Conservation (phyloP, 306 rosid species). For the Cercis canadensis region DNA sequence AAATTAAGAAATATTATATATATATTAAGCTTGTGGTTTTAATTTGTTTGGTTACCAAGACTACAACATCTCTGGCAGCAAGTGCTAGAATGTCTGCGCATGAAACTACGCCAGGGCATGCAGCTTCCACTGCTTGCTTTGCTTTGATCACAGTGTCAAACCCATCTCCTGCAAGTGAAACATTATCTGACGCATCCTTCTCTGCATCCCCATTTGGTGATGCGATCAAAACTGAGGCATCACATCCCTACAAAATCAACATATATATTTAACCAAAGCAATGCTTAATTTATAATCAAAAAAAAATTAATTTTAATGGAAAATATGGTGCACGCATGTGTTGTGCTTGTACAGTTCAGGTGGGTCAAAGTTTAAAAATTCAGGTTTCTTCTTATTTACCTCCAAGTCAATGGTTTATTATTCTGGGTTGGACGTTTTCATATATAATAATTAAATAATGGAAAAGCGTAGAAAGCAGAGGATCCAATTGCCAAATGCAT, state of each 20-base stretch:
- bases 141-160: conserved; percentile 84
- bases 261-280: background rate
- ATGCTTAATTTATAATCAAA: background rate
- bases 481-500: too few species aligned
- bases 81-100: conserved; percentile 85
- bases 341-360: too few species aligned
- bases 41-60: conserved; percentile 46
- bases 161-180: conserved; percentile 88
- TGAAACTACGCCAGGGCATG: conserved; percentile 75
- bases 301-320: too few species aligned
- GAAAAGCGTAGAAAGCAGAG: too few species aligned
- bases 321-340: too few species aligned
- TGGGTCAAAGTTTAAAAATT: too few species aligned
- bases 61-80: conserved; percentile 78
- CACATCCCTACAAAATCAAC: conserved; percentile 72
- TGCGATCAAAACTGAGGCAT: conserved; percentile 68
- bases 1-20: too few species aligned
- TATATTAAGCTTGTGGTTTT: too few species aligned
- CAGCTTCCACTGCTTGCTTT: conserved; percentile 71
- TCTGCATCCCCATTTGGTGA: conserved; percentile 78
- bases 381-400: too few species aligned
- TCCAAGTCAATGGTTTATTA: too few species aligned
- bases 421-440: too few species aligned
- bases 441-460: too few species aligned
- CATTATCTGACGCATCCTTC: conserved; percentile 66